Conservation (phyloP, 2,329 filamentous ascomycete genomes). For the Phoma sp. region DNA sequence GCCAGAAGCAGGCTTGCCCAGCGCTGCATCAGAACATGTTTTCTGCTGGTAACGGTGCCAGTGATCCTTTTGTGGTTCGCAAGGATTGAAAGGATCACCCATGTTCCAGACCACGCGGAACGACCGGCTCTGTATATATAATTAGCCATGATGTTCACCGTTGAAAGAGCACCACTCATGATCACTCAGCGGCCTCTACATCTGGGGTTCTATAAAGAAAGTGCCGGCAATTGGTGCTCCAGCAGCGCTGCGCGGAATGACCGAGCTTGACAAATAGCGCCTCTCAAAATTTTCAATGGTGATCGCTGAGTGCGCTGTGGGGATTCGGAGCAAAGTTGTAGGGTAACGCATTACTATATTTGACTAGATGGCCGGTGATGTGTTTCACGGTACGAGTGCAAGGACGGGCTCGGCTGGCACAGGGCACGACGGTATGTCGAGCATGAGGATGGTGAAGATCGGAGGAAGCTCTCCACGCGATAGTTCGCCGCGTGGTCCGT, state of each 20-base stretch:
- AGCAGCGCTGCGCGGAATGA: conserved; percentile 12
- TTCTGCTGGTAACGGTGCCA: neutral
- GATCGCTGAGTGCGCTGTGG: conserved; percentile 14
- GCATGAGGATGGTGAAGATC: conserved; percentile 1
- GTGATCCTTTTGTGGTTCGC: conserved; percentile 6
- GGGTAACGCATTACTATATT: conserved; percentile 26
- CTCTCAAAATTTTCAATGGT: conserved; percentile 13
- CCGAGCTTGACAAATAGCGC: conserved; percentile 19
- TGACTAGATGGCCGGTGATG: conserved; percentile 14
- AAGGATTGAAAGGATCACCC: conserved; percentile 2
- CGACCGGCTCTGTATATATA: conserved; percentile 26
- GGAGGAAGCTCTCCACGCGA: neutral
- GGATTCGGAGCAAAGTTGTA: conserved; percentile 11
- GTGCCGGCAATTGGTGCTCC: neutral
- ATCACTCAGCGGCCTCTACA: conserved; percentile 12
- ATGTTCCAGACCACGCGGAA: conserved; percentile 33
- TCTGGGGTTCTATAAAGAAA: conserved; percentile 7
- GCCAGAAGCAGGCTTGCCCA: conserved; percentile 3
- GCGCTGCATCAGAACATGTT: conserved; percentile 1
- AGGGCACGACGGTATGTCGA: conserved; percentile 1
- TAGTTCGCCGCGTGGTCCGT: conserved; percentile 22
- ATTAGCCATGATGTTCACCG: conserved; percentile 2
- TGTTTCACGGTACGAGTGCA: conserved; percentile 21
- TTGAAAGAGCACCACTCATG: neutral
- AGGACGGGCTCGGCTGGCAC: conserved; percentile 8